Evolutionary conservation across 805 yeast genomes (phyloP), one percentile per base, ranked within the genome.

Genomic region (Yamadazyma insecticola): DNA sequence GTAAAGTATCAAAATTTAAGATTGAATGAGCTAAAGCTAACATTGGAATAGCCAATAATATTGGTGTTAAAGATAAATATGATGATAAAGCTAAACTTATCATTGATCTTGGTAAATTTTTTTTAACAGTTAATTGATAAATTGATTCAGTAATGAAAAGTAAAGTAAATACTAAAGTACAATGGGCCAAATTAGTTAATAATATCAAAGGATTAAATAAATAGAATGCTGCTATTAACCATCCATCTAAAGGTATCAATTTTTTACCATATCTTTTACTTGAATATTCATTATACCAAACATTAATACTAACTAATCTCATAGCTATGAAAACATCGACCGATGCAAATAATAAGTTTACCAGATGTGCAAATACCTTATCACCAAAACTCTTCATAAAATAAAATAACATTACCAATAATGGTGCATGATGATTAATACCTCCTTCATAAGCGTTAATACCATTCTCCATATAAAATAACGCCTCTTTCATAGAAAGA

Each of bases 341-440:
- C 1, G 63, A 28, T 0, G 89, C 71, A 53, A 68, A 89, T 2
- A 83, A 20, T 8, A 73, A 37, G 32, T 67, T 60, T 29, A 53
- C 48, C 39, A 40, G 47, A 7, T 52, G 29, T 4, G 39, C 36
- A 20, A 41, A 39, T 12, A 24, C 13, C 5, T 6, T 4, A 7
- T 13, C 17, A 1, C 61, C 57, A 29, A 43, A 40, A 12, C 16
- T 26, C 22, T 61, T 41, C 13, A 75, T 26, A 5, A 60, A 28
- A 8, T 69, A 60, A 49, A 81, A 66, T 1, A 76, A 37, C 2
- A 67, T 58, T 21, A 86, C 68, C 14, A 90, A 47, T 13, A 88
- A 50, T 3, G 96, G 96, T 3, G 95, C 78, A 45, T 87, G 95
- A 55, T 87, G 90, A 21, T 81, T 81, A 12, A 88, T 77, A 15